Evolutionary conservation across 208 protist genomes (phyloP).

Genomic region (Crithidia fasciculata): DNA sequence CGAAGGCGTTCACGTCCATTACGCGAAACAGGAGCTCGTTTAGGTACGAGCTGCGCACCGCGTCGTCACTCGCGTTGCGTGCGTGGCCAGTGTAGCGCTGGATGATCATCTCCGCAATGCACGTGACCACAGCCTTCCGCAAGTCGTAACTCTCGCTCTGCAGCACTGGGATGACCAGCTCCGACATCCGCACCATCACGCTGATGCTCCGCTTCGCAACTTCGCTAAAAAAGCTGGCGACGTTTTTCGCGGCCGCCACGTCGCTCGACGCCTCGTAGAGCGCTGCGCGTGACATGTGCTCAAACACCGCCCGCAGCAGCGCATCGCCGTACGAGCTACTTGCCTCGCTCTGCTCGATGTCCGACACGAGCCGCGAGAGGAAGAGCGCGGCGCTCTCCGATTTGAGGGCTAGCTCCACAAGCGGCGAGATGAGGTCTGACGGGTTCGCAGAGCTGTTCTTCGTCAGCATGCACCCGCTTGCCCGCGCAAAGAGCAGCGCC

Average conservation of each 20-base stretch:
- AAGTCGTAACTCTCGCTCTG: conserved; percentile 89
- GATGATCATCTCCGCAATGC: conserved; percentile 82
- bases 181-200: conserved; percentile 65
- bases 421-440: conserved; percentile 65
- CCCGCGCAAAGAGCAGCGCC: conserved; percentile 69
- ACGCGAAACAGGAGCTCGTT: conserved; percentile 85
- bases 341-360: conserved; percentile 72
- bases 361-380: conserved; percentile 74
- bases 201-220: conserved; percentile 83
- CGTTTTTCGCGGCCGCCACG: conserved; percentile 68
- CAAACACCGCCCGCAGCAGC: conserved; percentile 67
- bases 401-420: conserved; percentile 82
- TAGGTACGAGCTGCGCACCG: conserved; percentile 64
- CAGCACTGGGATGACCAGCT: conserved; percentile 61
- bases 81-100: conserved; percentile 77
- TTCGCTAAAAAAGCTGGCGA: conserved; percentile 79
- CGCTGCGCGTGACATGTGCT: conserved; percentile 62
- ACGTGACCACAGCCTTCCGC: conserved; percentile 83
- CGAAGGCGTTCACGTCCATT: conserved; percentile 90
- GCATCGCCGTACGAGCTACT: conserved; percentile 28
- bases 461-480: conserved; percentile 51
- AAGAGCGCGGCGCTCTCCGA: conserved; percentile 75
- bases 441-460: conserved; percentile 48
- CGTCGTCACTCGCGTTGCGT: conserved; percentile 45
- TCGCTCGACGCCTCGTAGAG: conserved; percentile 63